A percentile compares a stretch with the other conserved stretches of the same genome.
Conservation (phyloP, 257 asterid species). For the Paraleonurus japonicus region DNA sequence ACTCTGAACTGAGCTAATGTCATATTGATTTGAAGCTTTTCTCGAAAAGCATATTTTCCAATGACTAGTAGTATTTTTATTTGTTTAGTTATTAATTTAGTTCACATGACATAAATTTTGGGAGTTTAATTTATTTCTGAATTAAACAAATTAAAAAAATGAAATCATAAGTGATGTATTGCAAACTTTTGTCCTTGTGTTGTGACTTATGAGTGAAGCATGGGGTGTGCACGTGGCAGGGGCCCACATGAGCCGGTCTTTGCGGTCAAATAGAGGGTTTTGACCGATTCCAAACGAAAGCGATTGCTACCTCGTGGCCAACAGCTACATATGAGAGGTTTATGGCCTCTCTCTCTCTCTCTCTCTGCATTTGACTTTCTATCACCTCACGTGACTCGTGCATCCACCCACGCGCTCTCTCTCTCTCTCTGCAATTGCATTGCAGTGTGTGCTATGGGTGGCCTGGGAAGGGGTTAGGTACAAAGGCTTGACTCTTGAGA, state of each 20-base stretch:
- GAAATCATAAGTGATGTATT: too few species aligned
- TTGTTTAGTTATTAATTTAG: too few species aligned
- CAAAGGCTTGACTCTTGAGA: not conserved
- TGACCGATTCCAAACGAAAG: constrained; percentile 35
- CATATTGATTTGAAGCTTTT: too few species aligned
- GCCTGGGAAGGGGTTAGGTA: not conserved
- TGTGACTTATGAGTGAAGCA: constrained; percentile 14
- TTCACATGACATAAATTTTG: too few species aligned
- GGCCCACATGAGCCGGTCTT: constrained; percentile 25
- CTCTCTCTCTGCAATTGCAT: not conserved
- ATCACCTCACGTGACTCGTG: constrained; percentile 32
- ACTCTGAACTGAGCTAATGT: too few species aligned
- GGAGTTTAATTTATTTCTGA: too few species aligned
- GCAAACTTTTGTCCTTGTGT: too few species aligned
- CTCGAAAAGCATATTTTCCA: too few species aligned
- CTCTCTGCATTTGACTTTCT: constrained; percentile 30
- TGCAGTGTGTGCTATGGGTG: not conserved
- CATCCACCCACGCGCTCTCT: not conserved
- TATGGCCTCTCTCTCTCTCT: not conserved
- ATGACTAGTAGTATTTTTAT: too few species aligned
- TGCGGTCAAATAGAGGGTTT: constrained; percentile 35
- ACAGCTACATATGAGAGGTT: constrained; percentile 20
- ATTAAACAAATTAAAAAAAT: too few species aligned
- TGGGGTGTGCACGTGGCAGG: constrained; percentile 35
- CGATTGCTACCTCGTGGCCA: constrained; percentile 35